Base-by-base conservation (phyloP, 129 eudicot species). In the Helianthus annuus region DNA sequence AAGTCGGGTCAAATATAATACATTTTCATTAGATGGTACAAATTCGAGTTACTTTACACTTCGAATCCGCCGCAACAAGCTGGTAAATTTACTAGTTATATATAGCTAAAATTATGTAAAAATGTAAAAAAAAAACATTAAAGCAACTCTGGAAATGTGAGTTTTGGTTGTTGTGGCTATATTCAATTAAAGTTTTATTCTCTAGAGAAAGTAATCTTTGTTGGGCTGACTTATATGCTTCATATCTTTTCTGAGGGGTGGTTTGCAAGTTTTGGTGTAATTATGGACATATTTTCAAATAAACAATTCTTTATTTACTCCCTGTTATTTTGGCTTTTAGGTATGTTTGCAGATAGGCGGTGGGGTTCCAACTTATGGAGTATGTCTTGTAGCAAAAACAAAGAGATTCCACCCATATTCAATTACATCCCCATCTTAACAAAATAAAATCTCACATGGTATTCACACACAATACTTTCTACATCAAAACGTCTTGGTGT, bases 371-470 rank as follows among this genome's bases (percentile, higher is more conserved):
- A 69, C 83, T 71, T 84, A 75, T 76, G 24, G 48, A 68, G 32
- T 5, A 62, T 78, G 92, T 89, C 86, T 71, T 75, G 76, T 89
- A 77, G 85, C 85, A 82, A 27, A 76, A 39, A 67, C 83, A 77
- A 61, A 58, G 68, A 81, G 87, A 83, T 82, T 83, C 85, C 82
- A 73, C 77, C 74, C 83, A 27, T 64, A 57, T 62, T n/a, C 14
- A 32, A 34, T 39, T 22, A 57, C 19, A 48, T 6, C 45, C 55
- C 34, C 27, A 56, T 42, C 17, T 36, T 42, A 22, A 71, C 66
- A 4, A 52, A 17, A 17, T 0, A 34, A 3, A 59, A 3, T 12
- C 5, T 69, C 73, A 68, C 59, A 52, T 69, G 44, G 44, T 64
- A 29, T 72, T 63, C 64, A 73, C 78, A 62, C 34, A 32, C 52